Evolutionary conservation across 1,284 basidiomycete genomes (phyloP), one percentile per base, ranked within the genome.

Genomic region (Ceratobasidium sp.): DNA sequence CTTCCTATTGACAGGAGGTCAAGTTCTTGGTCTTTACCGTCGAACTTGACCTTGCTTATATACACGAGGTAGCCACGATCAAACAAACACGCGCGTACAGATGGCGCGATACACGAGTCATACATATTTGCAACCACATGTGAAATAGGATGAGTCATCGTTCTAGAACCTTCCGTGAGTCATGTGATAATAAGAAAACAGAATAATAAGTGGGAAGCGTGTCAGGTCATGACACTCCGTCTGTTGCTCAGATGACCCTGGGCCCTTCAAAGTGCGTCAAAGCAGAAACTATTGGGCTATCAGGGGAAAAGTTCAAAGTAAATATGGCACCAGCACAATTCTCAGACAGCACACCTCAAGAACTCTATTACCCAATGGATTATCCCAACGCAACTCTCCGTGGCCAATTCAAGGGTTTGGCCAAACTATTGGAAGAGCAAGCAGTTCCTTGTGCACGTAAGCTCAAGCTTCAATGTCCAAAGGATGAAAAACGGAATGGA

Each of bases 331-430:
- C 53, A 28, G 79, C n/a, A 75, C 20, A 10, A 0, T 77, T 84
- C 53, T 49, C 75, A 0, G 75, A 80, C 77, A 80, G 79, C 1
- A 56, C 67, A 8, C 23, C 45, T 1, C 83, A 85, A 68, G 23
- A 54, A 3, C 79, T 85, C 23, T 84, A 84, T 75, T 84, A 79
- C 69, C 76, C 79, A 2, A 78, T 81, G 35, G 67, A 84, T 68
- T 83, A 85, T 75, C 81, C 82, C 31, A 78, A 61, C 2, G 17
- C 42, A 3, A 23, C 5, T 20, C 78, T 81, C 66, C 82, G 80
- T 5, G 82, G 83, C 11, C 80, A 80, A 80, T 84, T 84, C 78
- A 85, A 85, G 75, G 84, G 84, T 5, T 84, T 84, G 81, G 80
- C 82, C 60, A 6, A 68, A 1, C 82, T 85, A 28, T 78, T 85